These are phyloP conservation scores for Exophiala spinifera DNA, from an alignment of 2,329 filamentous ascomycete genomes.

Conservation along the genomic window DNA sequence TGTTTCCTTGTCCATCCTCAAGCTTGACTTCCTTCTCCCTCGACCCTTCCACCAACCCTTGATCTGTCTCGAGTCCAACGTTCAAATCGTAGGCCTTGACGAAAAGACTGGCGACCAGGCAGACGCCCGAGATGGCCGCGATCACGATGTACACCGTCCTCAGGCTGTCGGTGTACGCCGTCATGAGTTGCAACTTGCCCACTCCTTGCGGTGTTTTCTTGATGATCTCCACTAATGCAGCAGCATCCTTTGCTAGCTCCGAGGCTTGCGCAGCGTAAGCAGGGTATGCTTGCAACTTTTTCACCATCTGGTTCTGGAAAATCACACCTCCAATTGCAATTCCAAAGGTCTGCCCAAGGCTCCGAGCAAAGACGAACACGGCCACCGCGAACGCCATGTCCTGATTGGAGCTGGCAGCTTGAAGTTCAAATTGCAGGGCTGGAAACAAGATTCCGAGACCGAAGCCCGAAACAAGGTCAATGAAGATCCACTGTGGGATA, in stretches of 20 bases:
- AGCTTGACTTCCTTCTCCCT: constrained; percentile 9
- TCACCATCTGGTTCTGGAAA: constrained; percentile 63
- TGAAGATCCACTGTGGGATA: constrained; percentile 50
- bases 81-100: constrained; percentile 52
- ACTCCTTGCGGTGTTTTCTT: constrained; percentile 49
- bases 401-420: constrained; percentile 56
- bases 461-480: constrained; percentile 61
- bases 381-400: constrained; percentile 61
- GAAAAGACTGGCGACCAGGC: constrained; percentile 51
- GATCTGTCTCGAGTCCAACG: constrained; percentile 47
- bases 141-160: constrained; percentile 57
- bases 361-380: constrained; percentile 65
- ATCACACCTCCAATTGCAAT: constrained; percentile 66
- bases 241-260: constrained; percentile 56
- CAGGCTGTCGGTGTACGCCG: constrained; percentile 54
- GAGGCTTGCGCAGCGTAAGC: constrained; percentile 48
- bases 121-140: constrained; percentile 51
- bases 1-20: constrained; percentile 2
- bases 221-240: constrained; percentile 58
- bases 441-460: constrained; percentile 66
- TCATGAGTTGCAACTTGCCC: constrained; percentile 45
- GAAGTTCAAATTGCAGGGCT: constrained; percentile 60
- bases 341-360: constrained; percentile 63
- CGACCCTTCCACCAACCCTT: constrained; percentile 47
- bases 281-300: constrained; percentile 49